Percentiles rank a stretch among this genome's conserved stretches.
These are phyloP conservation scores for Persicaria maculosa DNA, from an alignment of 148 eudicot species.

Conservation along the genomic window DNA sequence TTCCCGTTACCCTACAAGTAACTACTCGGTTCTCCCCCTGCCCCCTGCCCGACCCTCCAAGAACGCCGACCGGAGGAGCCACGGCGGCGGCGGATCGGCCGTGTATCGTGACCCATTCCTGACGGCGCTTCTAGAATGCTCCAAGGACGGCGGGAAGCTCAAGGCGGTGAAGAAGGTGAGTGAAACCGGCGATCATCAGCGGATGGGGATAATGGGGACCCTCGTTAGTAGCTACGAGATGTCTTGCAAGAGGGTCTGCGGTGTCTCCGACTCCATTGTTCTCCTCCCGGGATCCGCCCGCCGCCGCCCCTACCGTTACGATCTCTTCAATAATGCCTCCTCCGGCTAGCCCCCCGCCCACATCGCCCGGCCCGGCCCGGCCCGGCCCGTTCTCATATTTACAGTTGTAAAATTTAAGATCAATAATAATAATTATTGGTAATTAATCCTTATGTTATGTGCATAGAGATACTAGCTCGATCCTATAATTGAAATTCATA, in stretches of 20 bases:
- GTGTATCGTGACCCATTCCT: background rate
- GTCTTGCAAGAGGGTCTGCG: slow-evolving; percentile 44
- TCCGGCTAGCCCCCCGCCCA: too few species aligned
- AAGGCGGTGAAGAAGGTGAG: background rate
- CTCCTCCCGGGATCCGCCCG: slow-evolving; percentile 25
- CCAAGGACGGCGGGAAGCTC: slow-evolving; percentile 1
- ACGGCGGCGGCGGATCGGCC: background rate
- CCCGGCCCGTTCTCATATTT: too few species aligned
- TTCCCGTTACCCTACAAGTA: background rate
- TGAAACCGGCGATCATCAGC: background rate
- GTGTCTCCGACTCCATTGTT: slow-evolving; percentile 45
- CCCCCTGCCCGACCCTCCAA: background rate
- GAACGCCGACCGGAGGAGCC: background rate
- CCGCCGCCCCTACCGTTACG: background rate
- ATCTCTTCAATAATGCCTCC: background rate
- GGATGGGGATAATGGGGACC: background rate
- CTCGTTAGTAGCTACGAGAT: background rate
- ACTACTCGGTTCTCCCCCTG: background rate
- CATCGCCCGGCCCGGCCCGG: too few species aligned
- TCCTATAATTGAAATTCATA: too few species aligned
- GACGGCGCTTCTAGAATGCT: slow-evolving; percentile 9
- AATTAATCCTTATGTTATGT: too few species aligned
- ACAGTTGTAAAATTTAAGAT: too few species aligned
- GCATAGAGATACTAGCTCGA: too few species aligned
- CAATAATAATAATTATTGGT: too few species aligned